Evolutionary conservation across 2,329 filamentous ascomycete species (phyloP), one percentile per base, ranked within the genome.

Genomic region (Ascochyta clinopodiicola): DNA sequence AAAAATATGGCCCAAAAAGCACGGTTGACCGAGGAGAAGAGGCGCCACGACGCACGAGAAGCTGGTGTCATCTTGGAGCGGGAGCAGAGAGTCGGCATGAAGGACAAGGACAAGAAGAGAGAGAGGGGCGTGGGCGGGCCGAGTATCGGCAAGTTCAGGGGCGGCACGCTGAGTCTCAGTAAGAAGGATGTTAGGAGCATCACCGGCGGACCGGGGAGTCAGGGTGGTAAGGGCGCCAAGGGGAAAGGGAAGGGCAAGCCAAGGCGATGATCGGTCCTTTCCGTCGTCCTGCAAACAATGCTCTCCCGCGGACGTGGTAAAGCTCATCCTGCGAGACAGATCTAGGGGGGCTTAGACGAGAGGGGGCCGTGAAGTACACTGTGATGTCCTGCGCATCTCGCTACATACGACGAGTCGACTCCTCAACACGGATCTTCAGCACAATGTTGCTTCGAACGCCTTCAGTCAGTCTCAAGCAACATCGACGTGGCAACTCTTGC

Each of bases 51-150:
- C 74, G 95, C 95, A 2, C 86, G 83, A 69, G 94, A 98, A 81
- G 96, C 94, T 67, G 95, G 94, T 6, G 88, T 98, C 65, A 87
- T 98, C 44, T 79, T 98, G 31, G 95, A 98, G 80, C 82, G 81
- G 58, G 73, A 69, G 53, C 70, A 75, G 51, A 79, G 74, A 54
- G 69, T 67, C 65, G 62, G 73, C 51, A 69, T 74, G 71, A 78
- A 84, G 76, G 81, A 86, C 60, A 79, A 73, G 59, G 71, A 70
- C 65, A 64, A 73, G 67, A 70, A 75, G 72, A 78, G 84, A 77
- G 81, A 86, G 64, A 78, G 86, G 74, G 79, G 85, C 0, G 86
- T 96, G 34, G 91, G 90, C 60, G 86, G 86, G 27, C 92, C 94
- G 0, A 87, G 84, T 2, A 86, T 98, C 12, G 95, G 95, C 0